Percentiles rank a stretch among this genome's conserved stretches.
These are phyloP conservation scores for Lentinula sp. DNA, from an alignment of 768 basidiomycete species.

Conservation along the genomic window DNA sequence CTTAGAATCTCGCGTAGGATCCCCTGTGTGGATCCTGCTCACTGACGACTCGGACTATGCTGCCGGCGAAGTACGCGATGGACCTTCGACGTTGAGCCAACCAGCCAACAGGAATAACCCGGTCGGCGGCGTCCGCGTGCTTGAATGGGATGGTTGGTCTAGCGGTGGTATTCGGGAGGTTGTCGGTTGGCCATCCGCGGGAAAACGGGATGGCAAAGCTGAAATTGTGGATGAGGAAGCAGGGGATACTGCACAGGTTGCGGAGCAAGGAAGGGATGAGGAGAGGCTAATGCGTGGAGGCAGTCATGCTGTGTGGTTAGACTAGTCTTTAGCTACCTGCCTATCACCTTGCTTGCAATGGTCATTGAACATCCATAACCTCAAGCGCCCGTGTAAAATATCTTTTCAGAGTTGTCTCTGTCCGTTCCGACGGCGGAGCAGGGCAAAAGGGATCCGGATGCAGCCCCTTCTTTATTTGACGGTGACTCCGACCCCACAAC, in stretches of 20 bases:
- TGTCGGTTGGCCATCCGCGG: constrained; percentile 31
- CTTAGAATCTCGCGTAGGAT: constrained; percentile 7
- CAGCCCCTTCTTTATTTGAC: too few relatives aligned
- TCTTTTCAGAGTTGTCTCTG: too few relatives aligned
- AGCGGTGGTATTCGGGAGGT: constrained; percentile 32
- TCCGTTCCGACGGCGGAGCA: too few relatives aligned
- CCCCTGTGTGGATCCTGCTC: constrained; percentile 39
- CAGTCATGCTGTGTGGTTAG: constrained; percentile 48
- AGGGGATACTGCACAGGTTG: background rate
- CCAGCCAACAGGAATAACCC: background rate
- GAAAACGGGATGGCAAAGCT: too few relatives aligned
- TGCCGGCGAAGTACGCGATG: constrained; percentile 15
- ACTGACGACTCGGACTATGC: constrained; percentile 40
- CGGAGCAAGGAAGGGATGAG: background rate
- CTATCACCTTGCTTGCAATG: too few relatives aligned
- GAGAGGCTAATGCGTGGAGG: constrained; percentile 30
- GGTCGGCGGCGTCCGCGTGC: constrained; percentile 32
- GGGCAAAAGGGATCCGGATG: constrained; percentile 21
- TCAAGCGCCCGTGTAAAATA: too few relatives aligned
- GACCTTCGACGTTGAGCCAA: background rate
- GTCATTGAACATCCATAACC: too few relatives aligned
- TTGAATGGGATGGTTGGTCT: constrained; percentile 46
- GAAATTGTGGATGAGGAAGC: constrained; percentile 3
- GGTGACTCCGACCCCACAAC: too few relatives aligned
- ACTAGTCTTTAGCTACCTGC: too few relatives aligned